Base-by-base conservation (phyloP, 208 protist species). In the Trypanosoma brucei region DNA sequence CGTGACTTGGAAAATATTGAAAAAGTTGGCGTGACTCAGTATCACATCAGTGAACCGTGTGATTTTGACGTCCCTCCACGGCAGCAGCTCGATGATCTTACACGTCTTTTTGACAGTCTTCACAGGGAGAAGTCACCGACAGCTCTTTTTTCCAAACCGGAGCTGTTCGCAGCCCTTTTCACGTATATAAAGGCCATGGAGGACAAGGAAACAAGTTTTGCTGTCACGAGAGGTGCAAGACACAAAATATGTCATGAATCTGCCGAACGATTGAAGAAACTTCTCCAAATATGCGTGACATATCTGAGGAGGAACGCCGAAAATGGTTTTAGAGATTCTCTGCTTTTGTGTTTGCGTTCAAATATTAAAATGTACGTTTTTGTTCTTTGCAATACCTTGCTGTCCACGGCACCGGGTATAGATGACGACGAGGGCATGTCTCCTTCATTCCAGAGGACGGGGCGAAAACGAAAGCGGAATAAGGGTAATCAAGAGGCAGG, bases 171-270 rank as follows among this genome's bases (percentile, higher is more conserved):
- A 1, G 72, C 73, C 3, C 65, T 93, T 3, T 93, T 82, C 57
- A 78, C 77, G 3, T 93, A 93, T 59, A 63, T 88, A 38, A 93
- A 88, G 48, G 87, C 75, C 7, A 78, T 93, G 35, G 70, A 79
- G 33, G 51, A 59, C 36, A 13, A 9, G 11, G 68, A 74, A 5
- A 81, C 83, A 13, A 71, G 57, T 40, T 54, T 52, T 31, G 55
- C 64, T 35, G 85, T 95, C 2, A 86, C 71, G 8, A 70, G 75
- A 11, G 68, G 77, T 1, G 79, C 86, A 13, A 73, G 88, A 38
- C 85, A 95, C 68, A 95, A 95, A 59, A 90, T 95, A 62, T 95
- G 88, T 57, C 88, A 95, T 62, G 85, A 95, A 71, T 53, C 91
- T 11, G 79, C 83, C 9, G 88, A 95, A 56, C 75, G 85, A 0